Evolutionary conservation across 257 asterid genomes (phyloP), one percentile per base, ranked within the genome.

Genomic region (Solanum pimpinellifolium): DNA sequence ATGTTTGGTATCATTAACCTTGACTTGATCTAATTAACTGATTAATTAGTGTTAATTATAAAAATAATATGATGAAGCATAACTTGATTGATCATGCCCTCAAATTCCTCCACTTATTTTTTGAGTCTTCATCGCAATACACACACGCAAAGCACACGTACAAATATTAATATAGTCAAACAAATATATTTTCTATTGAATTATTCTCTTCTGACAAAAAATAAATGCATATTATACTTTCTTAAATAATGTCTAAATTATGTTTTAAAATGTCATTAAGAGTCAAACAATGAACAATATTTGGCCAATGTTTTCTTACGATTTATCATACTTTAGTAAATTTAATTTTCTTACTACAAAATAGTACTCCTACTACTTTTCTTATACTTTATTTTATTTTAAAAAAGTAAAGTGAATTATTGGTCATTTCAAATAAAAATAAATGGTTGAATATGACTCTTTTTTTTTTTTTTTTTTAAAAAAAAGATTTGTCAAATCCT

Each of bases 51-150:
- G 8, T 11, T 62, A 62, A 33, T 31, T 83, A 52, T 52, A 21
- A 33, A 60, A 27, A 62, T 62, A 83, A 23, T 68, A 83, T 83
- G 37, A 83, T 33, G 5, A 84, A 66, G 65, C 39, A 15, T 41
- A 80, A 84, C 66, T 84, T 66, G 27, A 66, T n/a, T 42, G 29
- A 84, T 84, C 56, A 21, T 72, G 62, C 49, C 77, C 75, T 83
- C 39, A 69, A 42, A 49, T 68, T 77, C 56, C 84, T 77, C 76
- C 83, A 65, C 42, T 74, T 65, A 66, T 6, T 31, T 15, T 27
- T 42, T 65, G 29, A 47, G 68, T 47, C 42, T 80, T 23, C 83
- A 23, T 41, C 52, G 41, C 42, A 78, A 56, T 56, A 44, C 39
- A 77, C 20, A 27, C 84, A 27, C 39, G 41, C 66, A 78, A 78